A percentile compares a stretch with the other conserved stretches of the same genome.
Evolutionary conservation across 257 asterid species (phyloP).

Genomic region (Jasminum sambac): DNA sequence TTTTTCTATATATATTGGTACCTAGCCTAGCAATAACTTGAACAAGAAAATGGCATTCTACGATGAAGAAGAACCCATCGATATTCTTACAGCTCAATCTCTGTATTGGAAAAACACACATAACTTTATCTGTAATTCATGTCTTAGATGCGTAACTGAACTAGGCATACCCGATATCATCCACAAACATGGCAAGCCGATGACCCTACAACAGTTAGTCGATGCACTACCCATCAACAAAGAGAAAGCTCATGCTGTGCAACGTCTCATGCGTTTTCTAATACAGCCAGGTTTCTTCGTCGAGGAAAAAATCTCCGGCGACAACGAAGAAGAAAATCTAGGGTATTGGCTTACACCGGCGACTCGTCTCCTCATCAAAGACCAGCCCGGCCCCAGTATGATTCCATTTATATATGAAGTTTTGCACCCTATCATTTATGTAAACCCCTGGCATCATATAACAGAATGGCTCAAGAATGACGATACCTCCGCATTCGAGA

Average conservation of each 20-base stretch:
- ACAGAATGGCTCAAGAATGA: constrained; percentile 10
- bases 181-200: constrained; percentile 17
- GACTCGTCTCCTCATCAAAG: constrained; percentile 14
- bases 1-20: too few species aligned
- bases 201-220: not conserved
- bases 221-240: constrained; percentile 14
- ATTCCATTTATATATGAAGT: not conserved
- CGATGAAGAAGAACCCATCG: too few species aligned
- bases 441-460: constrained; percentile 15
- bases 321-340: not conserved
- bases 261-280: constrained; percentile 11
- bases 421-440: constrained; percentile 6
- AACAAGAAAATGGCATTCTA: too few species aligned
- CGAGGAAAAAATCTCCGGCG: not conserved
- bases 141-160: constrained; percentile 18
- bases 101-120: too few species aligned
- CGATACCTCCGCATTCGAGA: not conserved
- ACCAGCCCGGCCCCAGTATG: constrained; percentile 14
- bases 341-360: too few species aligned
- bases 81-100: too few species aligned
- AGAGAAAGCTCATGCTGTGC: constrained; percentile 14
- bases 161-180: constrained; percentile 26
- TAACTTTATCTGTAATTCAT: too few species aligned
- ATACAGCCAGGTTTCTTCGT: constrained; percentile 9
- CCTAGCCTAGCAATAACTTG: too few species aligned